Evolutionary conservation across 2,329 filamentous ascomycete genomes (phyloP).

Genomic region (Phaeosphaeriaceae sp.): DNA sequence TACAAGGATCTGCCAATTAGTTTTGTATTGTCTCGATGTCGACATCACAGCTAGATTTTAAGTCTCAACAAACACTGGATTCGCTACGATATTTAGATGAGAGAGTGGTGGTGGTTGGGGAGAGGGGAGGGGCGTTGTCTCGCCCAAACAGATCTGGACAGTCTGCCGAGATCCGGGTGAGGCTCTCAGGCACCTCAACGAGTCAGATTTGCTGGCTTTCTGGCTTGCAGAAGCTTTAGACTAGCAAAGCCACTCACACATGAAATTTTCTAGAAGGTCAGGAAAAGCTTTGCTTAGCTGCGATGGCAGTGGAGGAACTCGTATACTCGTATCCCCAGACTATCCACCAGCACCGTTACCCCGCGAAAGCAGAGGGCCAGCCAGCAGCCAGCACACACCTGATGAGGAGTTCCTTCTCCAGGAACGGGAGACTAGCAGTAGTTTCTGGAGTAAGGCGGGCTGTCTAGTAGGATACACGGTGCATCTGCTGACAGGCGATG

Average conservation of each 20-base stretch:
- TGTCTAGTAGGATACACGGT: slow-evolving; percentile 24
- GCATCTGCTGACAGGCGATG: slow-evolving; percentile 33
- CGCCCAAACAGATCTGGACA: slow-evolving; percentile 11
- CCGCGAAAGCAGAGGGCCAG: slow-evolving; percentile 22
- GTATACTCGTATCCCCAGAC: slow-evolving; percentile 16
- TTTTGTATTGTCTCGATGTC: slow-evolving; percentile 5
- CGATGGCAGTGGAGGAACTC: too few relatives aligned
- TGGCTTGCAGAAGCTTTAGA: slow-evolving; percentile 8
- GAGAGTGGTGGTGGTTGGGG: not conserved
- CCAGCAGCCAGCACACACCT: slow-evolving; percentile 16
- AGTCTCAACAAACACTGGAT: not conserved
- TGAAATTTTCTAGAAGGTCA: slow-evolving; percentile 4
- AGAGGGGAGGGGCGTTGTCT: not conserved
- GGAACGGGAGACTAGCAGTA: slow-evolving; percentile 28
- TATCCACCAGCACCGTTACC: slow-evolving; percentile 11
- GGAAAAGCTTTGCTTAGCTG: not conserved
- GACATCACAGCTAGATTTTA: slow-evolving; percentile 3
- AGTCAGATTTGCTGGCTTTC: slow-evolving; percentile 17
- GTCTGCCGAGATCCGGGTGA: slow-evolving; percentile 24
- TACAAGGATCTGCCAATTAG: slow-evolving; percentile 10
- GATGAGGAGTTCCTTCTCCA: slow-evolving; percentile 18
- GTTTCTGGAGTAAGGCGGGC: slow-evolving; percentile 11
- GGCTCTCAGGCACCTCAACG: slow-evolving; percentile 27
- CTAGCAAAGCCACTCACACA: slow-evolving; percentile 3
- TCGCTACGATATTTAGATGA: slow-evolving; percentile 3